A percentile compares a stretch with the other conserved stretches of the same genome.
Evolutionary conservation across 805 yeast genomes (phyloP).

Genomic region (Wickerhamiella galacta): DNA sequence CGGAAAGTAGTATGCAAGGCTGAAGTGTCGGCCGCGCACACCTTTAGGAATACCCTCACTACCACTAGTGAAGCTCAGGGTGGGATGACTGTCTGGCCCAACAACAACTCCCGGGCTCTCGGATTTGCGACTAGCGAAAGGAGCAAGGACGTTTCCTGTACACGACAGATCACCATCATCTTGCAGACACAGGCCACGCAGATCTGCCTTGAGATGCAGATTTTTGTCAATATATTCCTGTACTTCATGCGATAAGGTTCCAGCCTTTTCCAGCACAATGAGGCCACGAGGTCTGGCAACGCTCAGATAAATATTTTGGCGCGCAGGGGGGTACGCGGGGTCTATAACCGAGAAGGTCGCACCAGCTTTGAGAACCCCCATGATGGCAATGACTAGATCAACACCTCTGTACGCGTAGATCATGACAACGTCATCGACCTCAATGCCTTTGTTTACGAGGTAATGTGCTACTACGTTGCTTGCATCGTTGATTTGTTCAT

Average conservation of each 20-base stretch:
- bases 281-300: conserved; percentile 91
- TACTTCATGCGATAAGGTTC: conserved; percentile 59
- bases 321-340: conserved; percentile 97
- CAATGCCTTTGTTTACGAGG: conserved; percentile 62
- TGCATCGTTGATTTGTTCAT: conserved; percentile 78
- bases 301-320: conserved; percentile 82
- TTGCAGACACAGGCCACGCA: conserved; percentile 61
- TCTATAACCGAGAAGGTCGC: conserved; percentile 97
- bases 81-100: conserved; percentile 96
- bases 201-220: conserved; percentile 49
- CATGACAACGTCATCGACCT: conserved; percentile 90
- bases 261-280: conserved; percentile 83
- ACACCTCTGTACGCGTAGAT: conserved; percentile 96
- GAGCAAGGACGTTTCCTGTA: conserved; percentile 17
- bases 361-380: conserved; percentile 97
- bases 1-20: conserved; percentile 92
- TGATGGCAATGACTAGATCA: conserved; percentile 87
- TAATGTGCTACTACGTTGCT: conserved; percentile 88
- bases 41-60: conserved; percentile 98
- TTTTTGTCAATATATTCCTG: conserved; percentile 61
- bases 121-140: conserved; percentile 16
- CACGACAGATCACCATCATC: conserved; percentile 62
- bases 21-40: conserved; percentile 93
- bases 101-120: conserved; percentile 71
- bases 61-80: conserved; percentile 91